Evolutionary conservation across 768 basidiomycete species (phyloP).

Genomic region (Suillus discolor): DNA sequence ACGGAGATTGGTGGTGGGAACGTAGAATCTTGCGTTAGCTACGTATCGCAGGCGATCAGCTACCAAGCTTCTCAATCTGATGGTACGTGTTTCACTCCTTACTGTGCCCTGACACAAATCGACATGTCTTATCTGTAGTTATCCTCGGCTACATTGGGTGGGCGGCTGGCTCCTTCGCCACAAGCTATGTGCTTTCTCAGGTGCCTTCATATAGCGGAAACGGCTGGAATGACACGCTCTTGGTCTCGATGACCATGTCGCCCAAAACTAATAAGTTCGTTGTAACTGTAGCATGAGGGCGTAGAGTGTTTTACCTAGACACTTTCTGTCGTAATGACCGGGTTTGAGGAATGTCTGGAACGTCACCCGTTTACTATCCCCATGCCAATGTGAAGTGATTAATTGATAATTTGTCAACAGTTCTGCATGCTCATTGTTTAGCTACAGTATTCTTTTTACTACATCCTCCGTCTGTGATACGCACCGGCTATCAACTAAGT

Average conservation of each 20-base stretch:
- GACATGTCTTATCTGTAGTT: constrained; percentile 28
- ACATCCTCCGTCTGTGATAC: background rate
- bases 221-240: constrained; percentile 39
- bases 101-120: background rate
- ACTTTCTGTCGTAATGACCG: background rate
- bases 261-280: constrained; percentile 19
- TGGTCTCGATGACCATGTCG: constrained; percentile 37
- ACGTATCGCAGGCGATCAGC: constrained; percentile 47
- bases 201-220: constrained; percentile 32
- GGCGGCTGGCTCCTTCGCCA: constrained; percentile 59
- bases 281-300: constrained; percentile 8
- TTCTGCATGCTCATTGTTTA: background rate
- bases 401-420: background rate
- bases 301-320: background rate
- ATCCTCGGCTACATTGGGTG: constrained; percentile 59
- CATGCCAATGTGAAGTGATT: background rate
- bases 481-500: background rate
- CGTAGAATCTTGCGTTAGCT: constrained; percentile 45
- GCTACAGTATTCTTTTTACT: background rate
- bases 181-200: constrained; percentile 37
- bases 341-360: background rate
- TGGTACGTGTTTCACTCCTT: constrained; percentile 32
- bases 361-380: background rate
- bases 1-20: constrained; percentile 66
- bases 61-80: constrained; percentile 52